phyloP scores from a whole-genome alignment of 257 asterid species.

The Capsicum chinense region DNA sequence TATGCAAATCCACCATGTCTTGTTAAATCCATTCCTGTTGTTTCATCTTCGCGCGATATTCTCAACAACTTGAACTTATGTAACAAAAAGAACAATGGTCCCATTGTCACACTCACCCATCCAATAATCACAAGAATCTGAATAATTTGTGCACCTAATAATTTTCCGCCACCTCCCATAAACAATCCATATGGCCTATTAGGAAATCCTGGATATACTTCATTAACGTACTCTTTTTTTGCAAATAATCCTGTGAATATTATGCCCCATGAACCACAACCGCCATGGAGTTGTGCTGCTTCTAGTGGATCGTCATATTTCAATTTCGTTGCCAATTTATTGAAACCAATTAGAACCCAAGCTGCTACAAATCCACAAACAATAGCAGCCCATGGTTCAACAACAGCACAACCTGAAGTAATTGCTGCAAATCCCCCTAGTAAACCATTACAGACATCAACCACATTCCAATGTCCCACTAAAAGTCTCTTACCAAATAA shows the following conservation, averaged over 20 bases:
- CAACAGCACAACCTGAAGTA: slow-evolving; percentile 89
- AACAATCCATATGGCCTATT: slow-evolving; percentile 80
- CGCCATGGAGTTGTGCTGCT: slow-evolving; percentile 97
- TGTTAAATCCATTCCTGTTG: slow-evolving; percentile 97
- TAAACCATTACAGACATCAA: slow-evolving; percentile 87
- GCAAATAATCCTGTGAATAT: slow-evolving; percentile 84
- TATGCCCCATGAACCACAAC: slow-evolving; percentile 90
- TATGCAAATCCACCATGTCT: slow-evolving; percentile 95
- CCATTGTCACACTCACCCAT: slow-evolving; percentile 93
- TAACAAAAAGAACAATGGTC: slow-evolving; percentile 63
- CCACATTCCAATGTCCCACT: slow-evolving; percentile 91
- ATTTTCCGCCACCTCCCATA: slow-evolving; percentile 85
- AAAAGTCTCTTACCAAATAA: slow-evolving; percentile 67
- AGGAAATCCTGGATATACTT: slow-evolving; percentile 61
- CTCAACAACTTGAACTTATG: slow-evolving; percentile 67
- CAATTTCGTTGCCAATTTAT: slow-evolving; percentile 60
- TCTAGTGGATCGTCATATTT: slow-evolving; percentile 82
- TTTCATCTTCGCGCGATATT: slow-evolving; percentile 76
- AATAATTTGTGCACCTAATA: slow-evolving; percentile 71
- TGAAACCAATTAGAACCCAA: slow-evolving; percentile 71
- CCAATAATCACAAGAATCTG: slow-evolving; percentile 76
- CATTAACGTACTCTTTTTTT: slow-evolving; percentile 57
- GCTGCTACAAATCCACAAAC: slow-evolving; percentile 91
- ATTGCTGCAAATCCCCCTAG: slow-evolving; percentile 96
- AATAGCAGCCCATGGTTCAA: slow-evolving; percentile 95